Conservation (phyloP, 1,139 yeast genomes). For the Torulaspora globosa region DNA sequence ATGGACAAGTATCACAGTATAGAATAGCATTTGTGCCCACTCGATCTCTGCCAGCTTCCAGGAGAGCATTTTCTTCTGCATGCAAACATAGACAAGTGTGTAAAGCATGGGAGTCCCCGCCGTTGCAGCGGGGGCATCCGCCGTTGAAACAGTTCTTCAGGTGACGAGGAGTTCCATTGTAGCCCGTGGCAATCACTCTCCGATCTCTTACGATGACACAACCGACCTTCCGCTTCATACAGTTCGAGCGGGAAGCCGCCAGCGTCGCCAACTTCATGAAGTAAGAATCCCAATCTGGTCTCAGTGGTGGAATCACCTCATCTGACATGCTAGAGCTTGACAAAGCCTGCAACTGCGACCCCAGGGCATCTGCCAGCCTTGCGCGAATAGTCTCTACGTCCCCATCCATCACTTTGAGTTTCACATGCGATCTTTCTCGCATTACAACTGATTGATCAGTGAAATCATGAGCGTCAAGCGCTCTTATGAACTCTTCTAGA, state of each 20-base stretch:
- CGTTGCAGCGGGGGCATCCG: conserved; percentile 85
- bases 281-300: conserved; percentile 96
- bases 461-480: conserved; percentile 23
- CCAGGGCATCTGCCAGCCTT: conserved; percentile 16
- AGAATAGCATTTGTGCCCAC: conserved; percentile 59
- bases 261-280: conserved; percentile 90
- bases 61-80: conserved; percentile 93
- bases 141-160: conserved; percentile 88
- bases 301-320: conserved; percentile 47
- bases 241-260: conserved; percentile 88
- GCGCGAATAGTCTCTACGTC: conserved; percentile 7
- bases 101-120: conserved; percentile 61
- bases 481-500: conserved; percentile 12
- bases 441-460: conserved; percentile 19
- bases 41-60: conserved; percentile 91
- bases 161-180: conserved; percentile 94
- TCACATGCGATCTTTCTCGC: conserved; percentile 28
- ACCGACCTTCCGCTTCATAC: conserved; percentile 96
- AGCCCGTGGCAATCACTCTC: conserved; percentile 91
- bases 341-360: conserved; percentile 18
- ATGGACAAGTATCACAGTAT: conserved; percentile 96
- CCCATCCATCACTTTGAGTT: conserved; percentile 18
- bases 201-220: conserved; percentile 86
- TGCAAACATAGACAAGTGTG: conserved; percentile 89
- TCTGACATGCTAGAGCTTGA: conserved; percentile 13